These are phyloP conservation scores for Thielaviopsis punctulata DNA, from an alignment of 2,329 filamentous ascomycete genomes.

Conservation along the genomic window DNA sequence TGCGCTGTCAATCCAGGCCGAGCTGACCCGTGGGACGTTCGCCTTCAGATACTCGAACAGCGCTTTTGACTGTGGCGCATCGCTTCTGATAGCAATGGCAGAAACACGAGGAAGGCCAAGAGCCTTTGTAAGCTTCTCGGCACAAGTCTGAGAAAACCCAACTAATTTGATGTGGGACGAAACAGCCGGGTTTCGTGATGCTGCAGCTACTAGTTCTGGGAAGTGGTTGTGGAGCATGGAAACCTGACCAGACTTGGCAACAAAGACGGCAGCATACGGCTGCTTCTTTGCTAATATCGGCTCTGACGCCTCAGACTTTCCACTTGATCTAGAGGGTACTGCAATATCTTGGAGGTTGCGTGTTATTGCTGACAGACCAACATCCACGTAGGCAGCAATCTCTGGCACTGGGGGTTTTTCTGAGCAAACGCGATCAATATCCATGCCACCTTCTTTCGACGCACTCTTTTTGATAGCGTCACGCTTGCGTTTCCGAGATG, in stretches of 20 bases:
- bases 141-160: slow-evolving; percentile 42
- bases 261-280: slow-evolving; percentile 37
- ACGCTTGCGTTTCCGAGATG: slow-evolving; percentile 35
- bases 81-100: slow-evolving; percentile 40
- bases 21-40: slow-evolving; percentile 33
- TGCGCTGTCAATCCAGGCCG: slow-evolving; percentile 31
- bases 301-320: background rate
- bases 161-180: slow-evolving; percentile 37
- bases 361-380: slow-evolving; percentile 48
- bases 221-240: slow-evolving; percentile 43
- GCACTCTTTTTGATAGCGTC: slow-evolving; percentile 16
- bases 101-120: slow-evolving; percentile 48
- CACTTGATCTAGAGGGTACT: background rate
- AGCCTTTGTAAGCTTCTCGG: slow-evolving; percentile 36
- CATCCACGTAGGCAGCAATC: slow-evolving; percentile 38
- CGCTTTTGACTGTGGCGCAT: slow-evolving; percentile 37
- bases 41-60: slow-evolving; percentile 38
- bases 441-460: slow-evolving; percentile 13
- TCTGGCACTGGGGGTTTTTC: slow-evolving; percentile 25
- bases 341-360: slow-evolving; percentile 34
- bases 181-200: slow-evolving; percentile 26
- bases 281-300: background rate
- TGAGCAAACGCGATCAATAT: background rate
- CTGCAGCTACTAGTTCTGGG: slow-evolving; percentile 34
- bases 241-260: slow-evolving; percentile 38